Percentiles rank a stretch among this genome's conserved stretches.
Conservation (phyloP, 1,284 basidiomycete genomes). For the Schizophyllum amplum region DNA sequence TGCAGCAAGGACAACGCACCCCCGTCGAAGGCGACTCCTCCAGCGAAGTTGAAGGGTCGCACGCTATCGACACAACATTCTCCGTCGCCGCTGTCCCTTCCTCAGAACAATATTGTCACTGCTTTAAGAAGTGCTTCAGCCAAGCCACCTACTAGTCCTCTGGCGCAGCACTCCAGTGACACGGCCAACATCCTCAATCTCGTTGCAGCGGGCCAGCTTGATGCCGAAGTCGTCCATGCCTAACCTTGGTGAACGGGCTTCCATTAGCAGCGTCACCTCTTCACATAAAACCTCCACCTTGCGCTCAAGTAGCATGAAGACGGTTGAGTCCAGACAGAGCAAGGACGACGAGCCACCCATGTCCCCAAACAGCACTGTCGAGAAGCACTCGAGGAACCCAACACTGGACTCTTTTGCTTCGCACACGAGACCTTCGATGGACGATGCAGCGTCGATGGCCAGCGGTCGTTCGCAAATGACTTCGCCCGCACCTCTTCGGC, state of each 20-base stretch:
- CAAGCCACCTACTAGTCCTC: constrained; percentile 20
- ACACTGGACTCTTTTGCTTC: constrained; percentile 1
- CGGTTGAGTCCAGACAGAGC: not conserved
- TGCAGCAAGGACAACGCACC: constrained; percentile 1
- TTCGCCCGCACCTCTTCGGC: constrained; percentile 22
- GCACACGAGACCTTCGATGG: constrained; percentile 18
- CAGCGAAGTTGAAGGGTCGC: not conserved
- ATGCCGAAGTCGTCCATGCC: constrained; percentile 14
- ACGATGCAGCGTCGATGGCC: constrained; percentile 19
- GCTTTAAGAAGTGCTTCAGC: constrained; percentile 9
- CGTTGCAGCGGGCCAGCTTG: not conserved
- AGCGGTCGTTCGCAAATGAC: constrained; percentile 17
- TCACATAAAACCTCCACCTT: not conserved
- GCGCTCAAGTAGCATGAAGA: not conserved
- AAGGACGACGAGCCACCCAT: not conserved
- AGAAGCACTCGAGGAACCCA: not conserved
- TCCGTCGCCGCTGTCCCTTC: constrained; percentile 45
- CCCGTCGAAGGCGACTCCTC: constrained; percentile 1
- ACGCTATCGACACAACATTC: constrained; percentile 16
- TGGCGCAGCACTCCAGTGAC: constrained; percentile 20
- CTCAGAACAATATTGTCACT: constrained; percentile 26
- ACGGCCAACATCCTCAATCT: not conserved
- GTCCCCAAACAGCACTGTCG: not conserved
- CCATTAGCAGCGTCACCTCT: not conserved
- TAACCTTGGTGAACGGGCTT: not conserved